These are phyloP conservation scores for Boechera stricta DNA, from an alignment of 345 rosid genomes.

Conservation along the genomic window DNA sequence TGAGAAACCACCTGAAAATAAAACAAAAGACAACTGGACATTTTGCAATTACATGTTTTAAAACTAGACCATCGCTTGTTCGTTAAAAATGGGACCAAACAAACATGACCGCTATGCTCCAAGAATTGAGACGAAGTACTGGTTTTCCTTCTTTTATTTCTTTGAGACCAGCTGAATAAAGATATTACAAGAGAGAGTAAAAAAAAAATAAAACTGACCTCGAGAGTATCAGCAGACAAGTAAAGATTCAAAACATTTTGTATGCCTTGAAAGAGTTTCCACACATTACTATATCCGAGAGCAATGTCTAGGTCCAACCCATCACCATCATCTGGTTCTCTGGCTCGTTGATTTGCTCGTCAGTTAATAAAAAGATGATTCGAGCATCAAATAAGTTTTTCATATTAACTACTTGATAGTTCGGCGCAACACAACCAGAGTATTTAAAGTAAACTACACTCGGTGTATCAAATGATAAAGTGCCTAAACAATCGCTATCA, in stretches of 20 bases:
- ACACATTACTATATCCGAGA: background rate
- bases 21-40: background rate
- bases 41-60: background rate
- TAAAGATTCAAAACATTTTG: background rate
- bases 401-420: constrained; percentile 3
- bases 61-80: background rate
- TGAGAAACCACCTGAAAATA: background rate
- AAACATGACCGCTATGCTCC: background rate
- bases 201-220: background rate
- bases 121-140: background rate
- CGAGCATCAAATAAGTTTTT: background rate
- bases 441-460: background rate
- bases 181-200: background rate
- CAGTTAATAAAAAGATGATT: background rate
- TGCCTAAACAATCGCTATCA: background rate
- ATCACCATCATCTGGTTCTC: background rate
- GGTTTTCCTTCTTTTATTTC: background rate
- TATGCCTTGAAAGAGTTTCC: background rate
- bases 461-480: background rate
- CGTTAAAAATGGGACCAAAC: background rate
- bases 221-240: background rate
- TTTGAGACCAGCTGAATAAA: background rate
- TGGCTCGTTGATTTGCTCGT: background rate
- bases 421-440: background rate
- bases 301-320: background rate